phyloP scores from a whole-genome alignment of 2,329 filamentous ascomycete species.

The Proliferodiscus dingleyae region DNA sequence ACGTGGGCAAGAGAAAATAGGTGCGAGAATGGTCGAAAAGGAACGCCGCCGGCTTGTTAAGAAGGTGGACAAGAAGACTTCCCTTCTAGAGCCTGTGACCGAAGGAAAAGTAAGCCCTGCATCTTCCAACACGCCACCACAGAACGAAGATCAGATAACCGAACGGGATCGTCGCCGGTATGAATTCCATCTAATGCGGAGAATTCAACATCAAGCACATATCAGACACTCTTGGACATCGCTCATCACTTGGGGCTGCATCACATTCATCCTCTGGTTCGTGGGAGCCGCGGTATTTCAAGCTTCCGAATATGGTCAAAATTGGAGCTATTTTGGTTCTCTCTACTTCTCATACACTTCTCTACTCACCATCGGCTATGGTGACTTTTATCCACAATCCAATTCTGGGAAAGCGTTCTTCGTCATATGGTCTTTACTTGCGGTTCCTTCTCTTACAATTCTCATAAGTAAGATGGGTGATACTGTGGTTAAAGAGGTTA shows the following conservation, averaged over 20 bases:
- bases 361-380: slow-evolving; percentile 82
- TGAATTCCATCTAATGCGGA: slow-evolving; percentile 77
- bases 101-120: slow-evolving; percentile 7
- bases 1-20: slow-evolving; percentile 48
- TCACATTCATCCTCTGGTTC: slow-evolving; percentile 60
- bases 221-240: slow-evolving; percentile 69
- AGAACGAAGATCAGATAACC: slow-evolving; percentile 19
- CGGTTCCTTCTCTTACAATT: slow-evolving; percentile 82
- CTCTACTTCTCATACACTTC: slow-evolving; percentile 85
- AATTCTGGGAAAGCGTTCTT: slow-evolving; percentile 81
- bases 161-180: slow-evolving; percentile 60
- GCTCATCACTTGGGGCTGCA: slow-evolving; percentile 45
- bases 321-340: slow-evolving; percentile 71
- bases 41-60: slow-evolving; percentile 46
- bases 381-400: slow-evolving; percentile 70
- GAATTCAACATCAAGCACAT: slow-evolving; percentile 64
- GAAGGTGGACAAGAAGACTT: slow-evolving; percentile 41
- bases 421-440: slow-evolving; percentile 86
- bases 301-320: slow-evolving; percentile 44
- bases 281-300: slow-evolving; percentile 72
- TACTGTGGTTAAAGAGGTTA: slow-evolving; percentile 65
- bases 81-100: slow-evolving; percentile 43
- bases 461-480: slow-evolving; percentile 80
- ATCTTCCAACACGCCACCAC: slow-evolving; percentile 4
- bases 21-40: slow-evolving; percentile 56